These are phyloP conservation scores for Atractiella rhizophila DNA, from an alignment of 768 basidiomycete species.

Conservation along the genomic window DNA sequence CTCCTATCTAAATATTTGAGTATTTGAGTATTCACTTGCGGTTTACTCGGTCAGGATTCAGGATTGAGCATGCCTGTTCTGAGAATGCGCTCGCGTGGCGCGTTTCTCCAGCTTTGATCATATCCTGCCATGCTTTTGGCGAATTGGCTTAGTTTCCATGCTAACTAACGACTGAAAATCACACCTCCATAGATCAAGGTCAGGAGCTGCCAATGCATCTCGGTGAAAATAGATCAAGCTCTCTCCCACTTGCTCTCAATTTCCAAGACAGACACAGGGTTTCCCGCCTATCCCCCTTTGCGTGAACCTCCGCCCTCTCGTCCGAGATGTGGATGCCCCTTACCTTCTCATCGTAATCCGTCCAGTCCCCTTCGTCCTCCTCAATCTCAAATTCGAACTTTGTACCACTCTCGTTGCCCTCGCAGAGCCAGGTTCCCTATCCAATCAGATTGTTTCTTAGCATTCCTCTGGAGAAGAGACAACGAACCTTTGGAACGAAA, in stretches of 20 bases:
- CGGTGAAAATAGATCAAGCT: not conserved
- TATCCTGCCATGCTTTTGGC: no score
- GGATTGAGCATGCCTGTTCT: no score
- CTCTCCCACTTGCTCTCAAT: conserved; percentile 1
- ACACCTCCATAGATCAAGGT: no score
- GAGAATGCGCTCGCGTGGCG: no score
- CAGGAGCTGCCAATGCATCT: no score
- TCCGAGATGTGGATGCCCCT: not conserved
- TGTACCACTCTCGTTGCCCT: conserved; percentile 33
- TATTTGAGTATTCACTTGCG: no score
- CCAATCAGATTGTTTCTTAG: not conserved
- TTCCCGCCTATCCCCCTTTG: not conserved
- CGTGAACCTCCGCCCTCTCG: not conserved
- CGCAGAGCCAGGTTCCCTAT: conserved; percentile 56
- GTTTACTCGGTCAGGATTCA: no score
- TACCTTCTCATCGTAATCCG: conserved; percentile 78
- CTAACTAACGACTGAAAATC: no score
- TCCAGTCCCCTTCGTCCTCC: conserved; percentile 40
- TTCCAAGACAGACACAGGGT: conserved; percentile 2
- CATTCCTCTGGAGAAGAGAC: not conserved
- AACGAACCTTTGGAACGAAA: conserved; percentile 45
- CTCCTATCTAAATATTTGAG: no score
- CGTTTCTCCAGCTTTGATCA: no score
- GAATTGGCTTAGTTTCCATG: no score
- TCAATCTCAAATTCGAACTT: conserved; percentile 38